These are phyloP conservation scores for Skeletonema menzelii DNA, from an alignment of 108 stramenopile species.

Conservation along the genomic window DNA sequence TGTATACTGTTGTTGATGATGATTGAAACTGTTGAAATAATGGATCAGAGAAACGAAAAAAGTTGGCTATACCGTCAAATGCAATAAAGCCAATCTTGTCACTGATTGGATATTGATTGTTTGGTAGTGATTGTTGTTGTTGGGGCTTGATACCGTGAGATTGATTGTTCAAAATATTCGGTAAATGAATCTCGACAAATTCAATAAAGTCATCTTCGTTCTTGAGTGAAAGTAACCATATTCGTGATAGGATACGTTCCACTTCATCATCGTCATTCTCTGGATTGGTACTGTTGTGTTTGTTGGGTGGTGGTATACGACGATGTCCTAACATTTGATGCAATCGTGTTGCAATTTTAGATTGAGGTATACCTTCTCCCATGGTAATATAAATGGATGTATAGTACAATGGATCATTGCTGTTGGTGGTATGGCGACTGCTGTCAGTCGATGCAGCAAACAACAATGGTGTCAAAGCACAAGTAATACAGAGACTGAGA, in stretches of 20 bases:
- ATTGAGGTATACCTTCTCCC: conserved; percentile 39
- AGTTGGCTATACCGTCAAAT: conserved; percentile 66
- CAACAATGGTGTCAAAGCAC: conserved; percentile 23
- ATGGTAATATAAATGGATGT: conserved; percentile 62
- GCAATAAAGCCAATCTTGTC: conserved; percentile 46
- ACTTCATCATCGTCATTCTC: not conserved
- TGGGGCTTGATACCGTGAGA: not conserved
- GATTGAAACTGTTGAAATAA: conserved; percentile 10
- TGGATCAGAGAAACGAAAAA: conserved; percentile 57
- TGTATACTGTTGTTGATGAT: not conserved
- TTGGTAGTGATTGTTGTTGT: conserved; percentile 4
- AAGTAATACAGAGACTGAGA: conserved; percentile 51
- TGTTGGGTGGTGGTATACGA: not conserved
- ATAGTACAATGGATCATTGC: conserved; percentile 1
- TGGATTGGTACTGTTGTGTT: not conserved
- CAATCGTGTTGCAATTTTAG: conserved; percentile 45
- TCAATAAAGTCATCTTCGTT: conserved; percentile 43
- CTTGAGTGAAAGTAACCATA: conserved; percentile 13
- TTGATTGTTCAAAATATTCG: conserved; percentile 10
- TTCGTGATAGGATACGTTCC: conserved; percentile 16
- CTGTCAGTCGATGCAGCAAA: not conserved
- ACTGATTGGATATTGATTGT: conserved; percentile 9
- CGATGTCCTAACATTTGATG: conserved; percentile 9
- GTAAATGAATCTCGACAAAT: conserved; percentile 17
- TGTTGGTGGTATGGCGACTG: not conserved